Evolutionary conservation across 805 yeast species (phyloP).

Genomic region (Nakazawaea populi): DNA sequence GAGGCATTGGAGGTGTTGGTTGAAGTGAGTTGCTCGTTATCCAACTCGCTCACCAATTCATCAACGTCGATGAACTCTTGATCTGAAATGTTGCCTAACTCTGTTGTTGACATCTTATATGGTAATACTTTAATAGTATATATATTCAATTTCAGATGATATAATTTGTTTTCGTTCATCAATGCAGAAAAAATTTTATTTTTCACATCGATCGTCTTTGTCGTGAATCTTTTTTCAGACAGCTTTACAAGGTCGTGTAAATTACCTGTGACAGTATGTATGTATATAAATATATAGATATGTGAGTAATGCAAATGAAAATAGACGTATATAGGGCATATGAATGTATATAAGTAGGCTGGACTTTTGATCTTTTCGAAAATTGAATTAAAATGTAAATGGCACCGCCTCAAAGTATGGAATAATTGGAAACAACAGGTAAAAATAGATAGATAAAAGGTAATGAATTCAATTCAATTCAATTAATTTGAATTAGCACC

Average conservation of each 20-base stretch:
- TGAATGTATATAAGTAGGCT: neutral
- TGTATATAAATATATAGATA: neutral
- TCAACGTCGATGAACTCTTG: slow-evolving; percentile 11
- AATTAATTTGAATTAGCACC: neutral
- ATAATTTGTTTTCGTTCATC: too few relatives aligned
- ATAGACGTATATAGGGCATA: neutral
- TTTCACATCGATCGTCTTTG: too few relatives aligned
- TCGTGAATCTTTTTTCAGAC: too few relatives aligned
- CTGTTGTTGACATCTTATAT: neutral
- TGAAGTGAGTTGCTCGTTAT: neutral
- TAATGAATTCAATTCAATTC: neutral
- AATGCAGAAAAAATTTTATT: too few relatives aligned
- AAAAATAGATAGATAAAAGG: neutral
- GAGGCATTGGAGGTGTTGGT: neutral
- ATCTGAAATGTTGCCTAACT: slow-evolving; percentile 8
- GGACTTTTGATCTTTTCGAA: neutral
- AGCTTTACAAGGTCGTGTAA: too few relatives aligned
- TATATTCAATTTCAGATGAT: too few relatives aligned
- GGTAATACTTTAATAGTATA: neutral
- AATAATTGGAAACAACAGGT: too few relatives aligned
- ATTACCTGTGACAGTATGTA: neutral
- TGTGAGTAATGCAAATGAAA: neutral
- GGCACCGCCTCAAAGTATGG: neutral
- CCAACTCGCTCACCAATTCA: slow-evolving; percentile 7
- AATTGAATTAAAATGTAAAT: neutral